These are phyloP conservation scores for Cercospora nicotianae DNA, from an alignment of 2,329 filamentous ascomycete species.

Conservation along the genomic window DNA sequence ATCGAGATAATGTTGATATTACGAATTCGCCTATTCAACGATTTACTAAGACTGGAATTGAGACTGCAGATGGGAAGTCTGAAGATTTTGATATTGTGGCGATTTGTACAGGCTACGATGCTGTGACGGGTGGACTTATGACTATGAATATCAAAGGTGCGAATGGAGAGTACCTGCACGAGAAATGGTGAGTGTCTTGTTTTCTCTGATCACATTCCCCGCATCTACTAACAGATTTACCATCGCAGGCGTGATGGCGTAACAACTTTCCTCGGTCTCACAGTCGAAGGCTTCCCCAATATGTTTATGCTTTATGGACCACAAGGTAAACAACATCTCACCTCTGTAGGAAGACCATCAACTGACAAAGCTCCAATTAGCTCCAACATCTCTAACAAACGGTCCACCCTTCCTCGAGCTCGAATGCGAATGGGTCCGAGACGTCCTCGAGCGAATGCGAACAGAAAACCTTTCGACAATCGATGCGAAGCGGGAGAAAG, in stretches of 20 bases:
- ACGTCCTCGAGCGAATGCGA: constrained; percentile 43
- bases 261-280: constrained; percentile 43
- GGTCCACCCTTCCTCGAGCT: constrained; percentile 47
- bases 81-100: neutral
- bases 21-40: constrained; percentile 45
- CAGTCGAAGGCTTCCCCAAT: constrained; percentile 36
- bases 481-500: neutral
- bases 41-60: constrained; percentile 28
- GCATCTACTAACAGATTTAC: neutral
- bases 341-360: neutral
- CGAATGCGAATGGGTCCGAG: constrained; percentile 49
- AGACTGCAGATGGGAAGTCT: neutral
- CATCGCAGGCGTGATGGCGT: constrained; percentile 33
- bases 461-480: constrained; percentile 39
- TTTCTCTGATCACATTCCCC: neutral
- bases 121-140: neutral
- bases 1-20: constrained; percentile 44
- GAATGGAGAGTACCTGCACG: neutral
- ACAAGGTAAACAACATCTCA: neutral
- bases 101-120: neutral
- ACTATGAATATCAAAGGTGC: neutral
- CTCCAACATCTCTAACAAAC: constrained; percentile 48
- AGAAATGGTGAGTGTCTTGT: neutral
- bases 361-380: neutral
- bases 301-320: constrained; percentile 36